These are phyloP conservation scores for Paramecium pentaurelia DNA, from an alignment of 73 alveolate species.

Conservation along the genomic window DNA sequence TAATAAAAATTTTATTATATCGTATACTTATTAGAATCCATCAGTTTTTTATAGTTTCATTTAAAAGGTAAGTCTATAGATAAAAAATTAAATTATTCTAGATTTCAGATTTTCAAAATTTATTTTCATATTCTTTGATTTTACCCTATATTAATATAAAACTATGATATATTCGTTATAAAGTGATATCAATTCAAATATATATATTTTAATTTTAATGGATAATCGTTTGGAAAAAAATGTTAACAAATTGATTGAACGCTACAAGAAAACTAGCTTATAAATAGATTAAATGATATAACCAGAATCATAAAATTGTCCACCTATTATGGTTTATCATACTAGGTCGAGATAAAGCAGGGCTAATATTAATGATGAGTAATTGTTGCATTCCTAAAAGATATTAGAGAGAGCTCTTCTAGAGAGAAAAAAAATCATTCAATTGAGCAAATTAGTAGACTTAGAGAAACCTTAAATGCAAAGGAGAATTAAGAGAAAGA, in stretches of 20 bases:
- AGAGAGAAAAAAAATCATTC: not conserved
- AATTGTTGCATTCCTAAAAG: not conserved
- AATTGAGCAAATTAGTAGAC: constrained; percentile 22
- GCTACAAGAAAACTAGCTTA: constrained; percentile 18
- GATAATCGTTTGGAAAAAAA: not conserved
- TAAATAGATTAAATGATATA: constrained; percentile 24
- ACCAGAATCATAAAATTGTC: not conserved
- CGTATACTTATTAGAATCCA: too few relatives aligned
- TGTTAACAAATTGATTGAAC: not conserved
- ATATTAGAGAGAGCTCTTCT: not conserved
- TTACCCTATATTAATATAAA: too few relatives aligned
- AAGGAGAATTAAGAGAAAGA: not conserved
- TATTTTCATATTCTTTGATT: not conserved
- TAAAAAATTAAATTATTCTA: too few relatives aligned
- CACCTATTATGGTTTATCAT: not conserved
- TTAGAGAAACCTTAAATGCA: constrained; percentile 21
- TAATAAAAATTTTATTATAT: too few relatives aligned
- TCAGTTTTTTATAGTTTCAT: too few relatives aligned
- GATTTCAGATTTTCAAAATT: not conserved
- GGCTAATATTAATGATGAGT: not conserved
- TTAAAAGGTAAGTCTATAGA: too few relatives aligned
- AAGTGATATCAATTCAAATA: not conserved
- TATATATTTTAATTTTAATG: not conserved
- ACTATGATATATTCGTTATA: too few relatives aligned
- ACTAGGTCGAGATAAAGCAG: constrained; percentile 16